Evolutionary conservation across 75 land plant species (phyloP).

Genomic region (Cunninghamia lanceolata): DNA sequence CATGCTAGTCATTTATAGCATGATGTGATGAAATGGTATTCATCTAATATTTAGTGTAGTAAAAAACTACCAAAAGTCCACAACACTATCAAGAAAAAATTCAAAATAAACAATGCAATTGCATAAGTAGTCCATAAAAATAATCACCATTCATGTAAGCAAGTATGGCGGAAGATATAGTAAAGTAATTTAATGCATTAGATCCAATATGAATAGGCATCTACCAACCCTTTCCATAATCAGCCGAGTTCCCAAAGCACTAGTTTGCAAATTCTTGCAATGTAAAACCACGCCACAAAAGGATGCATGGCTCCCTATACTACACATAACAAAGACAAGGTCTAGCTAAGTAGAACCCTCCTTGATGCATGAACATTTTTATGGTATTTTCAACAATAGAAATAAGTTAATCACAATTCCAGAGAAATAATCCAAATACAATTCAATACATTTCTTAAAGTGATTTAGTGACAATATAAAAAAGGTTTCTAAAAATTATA

Average conservation of each 20-base stretch:
- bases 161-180: conserved; percentile 74
- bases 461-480: neutral
- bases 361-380: neutral
- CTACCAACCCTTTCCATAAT: conserved; percentile 88
- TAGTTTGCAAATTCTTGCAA: conserved; percentile 91
- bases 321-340: conserved; percentile 25
- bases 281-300: conserved; percentile 88
- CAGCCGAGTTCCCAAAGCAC: conserved; percentile 75
- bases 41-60: neutral
- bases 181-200: conserved; percentile 70
- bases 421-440: neutral
- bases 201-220: conserved; percentile 98
- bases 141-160: neutral
- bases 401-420: neutral
- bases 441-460: neutral
- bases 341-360: neutral
- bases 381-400: conserved; percentile 3
- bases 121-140: neutral
- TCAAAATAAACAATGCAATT: neutral
- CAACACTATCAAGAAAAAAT: neutral
- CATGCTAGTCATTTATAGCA: neutral
- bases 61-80: conserved; percentile 1
- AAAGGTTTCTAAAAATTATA: neutral
- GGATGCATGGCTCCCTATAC: conserved; percentile 92
- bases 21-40: neutral